These are phyloP conservation scores for Citrullus colocynthis DNA, from an alignment of 306 rosid species.

Conservation along the genomic window DNA sequence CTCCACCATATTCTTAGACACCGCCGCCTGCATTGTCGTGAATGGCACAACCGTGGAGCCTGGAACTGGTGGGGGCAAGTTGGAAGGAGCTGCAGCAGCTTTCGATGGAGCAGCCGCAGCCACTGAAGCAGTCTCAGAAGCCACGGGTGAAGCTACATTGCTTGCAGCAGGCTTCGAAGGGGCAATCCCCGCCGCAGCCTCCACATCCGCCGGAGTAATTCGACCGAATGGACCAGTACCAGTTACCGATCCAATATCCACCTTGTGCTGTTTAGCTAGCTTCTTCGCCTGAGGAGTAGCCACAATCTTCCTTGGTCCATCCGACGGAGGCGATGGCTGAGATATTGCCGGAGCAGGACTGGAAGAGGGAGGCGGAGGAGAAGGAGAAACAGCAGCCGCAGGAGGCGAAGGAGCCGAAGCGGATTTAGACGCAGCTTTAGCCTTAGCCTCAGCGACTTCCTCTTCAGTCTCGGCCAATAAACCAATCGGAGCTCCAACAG, in stretches of 20 bases:
- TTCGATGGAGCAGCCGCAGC: slow-evolving; percentile 21
- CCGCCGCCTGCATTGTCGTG: slow-evolving; percentile 84
- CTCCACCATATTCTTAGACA: slow-evolving; percentile 80
- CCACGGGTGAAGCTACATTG: slow-evolving; percentile 19
- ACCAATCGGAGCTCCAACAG: slow-evolving; percentile 83
- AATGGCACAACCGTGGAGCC: slow-evolving; percentile 79
- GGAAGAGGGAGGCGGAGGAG: slow-evolving; percentile 27
- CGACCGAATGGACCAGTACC: slow-evolving; percentile 79
- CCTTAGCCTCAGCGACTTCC: slow-evolving; percentile 59
- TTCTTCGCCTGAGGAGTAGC: slow-evolving; percentile 87
- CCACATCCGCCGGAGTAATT: slow-evolving; percentile 66
- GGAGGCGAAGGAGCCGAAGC: neutral
- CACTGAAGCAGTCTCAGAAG: slow-evolving; percentile 13
- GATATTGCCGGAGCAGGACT: slow-evolving; percentile 34
- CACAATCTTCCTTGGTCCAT: slow-evolving; percentile 47
- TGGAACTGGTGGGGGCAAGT: slow-evolving; percentile 33
- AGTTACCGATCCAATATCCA: slow-evolving; percentile 42
- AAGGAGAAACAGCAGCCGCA: slow-evolving; percentile 16
- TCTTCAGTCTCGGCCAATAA: slow-evolving; percentile 60
- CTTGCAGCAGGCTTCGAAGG: slow-evolving; percentile 25
- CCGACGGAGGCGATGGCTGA: slow-evolving; percentile 27
- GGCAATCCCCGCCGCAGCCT: slow-evolving; percentile 54
- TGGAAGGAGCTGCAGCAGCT: slow-evolving; percentile 17
- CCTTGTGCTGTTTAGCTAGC: slow-evolving; percentile 82
- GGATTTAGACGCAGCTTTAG: slow-evolving; percentile 44